Evolutionary conservation across 108 stramenopile species (phyloP).

Genomic region (Nannochloropsis oceanica): DNA sequence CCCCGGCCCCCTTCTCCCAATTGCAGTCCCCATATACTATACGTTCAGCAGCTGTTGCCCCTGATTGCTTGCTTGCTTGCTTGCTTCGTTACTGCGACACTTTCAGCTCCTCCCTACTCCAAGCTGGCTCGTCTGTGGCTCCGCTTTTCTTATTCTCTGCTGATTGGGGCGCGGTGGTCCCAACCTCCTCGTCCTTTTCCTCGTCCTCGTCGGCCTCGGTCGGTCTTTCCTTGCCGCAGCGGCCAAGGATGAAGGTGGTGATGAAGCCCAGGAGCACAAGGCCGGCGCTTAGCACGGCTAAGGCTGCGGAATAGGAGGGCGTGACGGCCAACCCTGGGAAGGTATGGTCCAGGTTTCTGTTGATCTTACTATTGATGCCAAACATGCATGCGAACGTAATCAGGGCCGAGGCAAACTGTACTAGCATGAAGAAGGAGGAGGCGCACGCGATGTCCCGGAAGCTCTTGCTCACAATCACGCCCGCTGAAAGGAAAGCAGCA

Average conservation of each 20-base stretch:
- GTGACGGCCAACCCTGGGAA: background rate
- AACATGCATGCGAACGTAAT: background rate
- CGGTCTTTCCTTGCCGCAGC: background rate
- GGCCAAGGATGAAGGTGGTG: background rate
- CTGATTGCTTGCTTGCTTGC: too few species aligned
- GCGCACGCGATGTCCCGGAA: background rate
- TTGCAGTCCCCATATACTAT: too few species aligned
- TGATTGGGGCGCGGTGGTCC: background rate
- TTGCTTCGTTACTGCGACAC: background rate
- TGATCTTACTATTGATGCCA: background rate
- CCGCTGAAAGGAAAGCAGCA: background rate
- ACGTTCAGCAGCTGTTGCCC: too few species aligned
- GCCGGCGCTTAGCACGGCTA: background rate
- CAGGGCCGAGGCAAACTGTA: background rate
- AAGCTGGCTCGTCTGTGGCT: background rate
- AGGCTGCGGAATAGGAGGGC: background rate
- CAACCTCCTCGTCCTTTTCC: background rate
- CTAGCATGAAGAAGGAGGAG: background rate
- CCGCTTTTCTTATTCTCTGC: background rate
- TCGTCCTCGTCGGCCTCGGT: background rate
- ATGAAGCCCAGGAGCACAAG: background rate
- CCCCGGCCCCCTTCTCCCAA: too few species aligned
- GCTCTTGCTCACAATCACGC: background rate
- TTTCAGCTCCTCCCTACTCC: background rate
- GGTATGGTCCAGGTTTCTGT: background rate